Evolutionary conservation across 371 early-diverging fungal genomes (phyloP).

Genomic region (Phascolomyces articulosus): DNA sequence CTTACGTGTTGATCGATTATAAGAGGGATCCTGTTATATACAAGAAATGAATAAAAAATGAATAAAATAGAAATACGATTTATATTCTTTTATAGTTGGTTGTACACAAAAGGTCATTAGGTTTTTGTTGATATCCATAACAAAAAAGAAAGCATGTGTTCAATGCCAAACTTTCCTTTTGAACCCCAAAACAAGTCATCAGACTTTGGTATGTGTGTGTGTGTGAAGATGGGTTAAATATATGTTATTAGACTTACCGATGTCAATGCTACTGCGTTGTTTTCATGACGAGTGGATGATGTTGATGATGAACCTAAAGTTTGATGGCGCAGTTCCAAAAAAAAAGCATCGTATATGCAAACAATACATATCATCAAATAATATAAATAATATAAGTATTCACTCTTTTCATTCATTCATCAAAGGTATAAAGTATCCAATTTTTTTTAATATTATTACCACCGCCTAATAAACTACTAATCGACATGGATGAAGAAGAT

Average conservation of each 20-base stretch:
- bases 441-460: neutral
- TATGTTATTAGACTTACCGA: constrained; percentile 5
- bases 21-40: neutral
- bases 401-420: too few species aligned
- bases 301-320: neutral
- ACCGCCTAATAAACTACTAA: constrained; percentile 23
- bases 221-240: neutral
- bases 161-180: neutral
- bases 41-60: neutral
- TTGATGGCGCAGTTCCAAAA: neutral
- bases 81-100: too few species aligned
- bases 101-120: constrained; percentile 1
- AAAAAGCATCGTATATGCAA: too few species aligned
- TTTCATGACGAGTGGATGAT: neutral
- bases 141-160: neutral
- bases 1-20: neutral
- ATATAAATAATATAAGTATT: too few species aligned
- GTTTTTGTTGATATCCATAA: neutral
- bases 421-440: neutral
- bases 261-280: constrained; percentile 5
- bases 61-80: neutral
- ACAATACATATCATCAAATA: neutral
- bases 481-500: constrained; percentile 24
- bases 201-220: neutral
- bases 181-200: neutral